Conservation (phyloP, 305 asterid genomes). For the Nicotiana rustica region DNA sequence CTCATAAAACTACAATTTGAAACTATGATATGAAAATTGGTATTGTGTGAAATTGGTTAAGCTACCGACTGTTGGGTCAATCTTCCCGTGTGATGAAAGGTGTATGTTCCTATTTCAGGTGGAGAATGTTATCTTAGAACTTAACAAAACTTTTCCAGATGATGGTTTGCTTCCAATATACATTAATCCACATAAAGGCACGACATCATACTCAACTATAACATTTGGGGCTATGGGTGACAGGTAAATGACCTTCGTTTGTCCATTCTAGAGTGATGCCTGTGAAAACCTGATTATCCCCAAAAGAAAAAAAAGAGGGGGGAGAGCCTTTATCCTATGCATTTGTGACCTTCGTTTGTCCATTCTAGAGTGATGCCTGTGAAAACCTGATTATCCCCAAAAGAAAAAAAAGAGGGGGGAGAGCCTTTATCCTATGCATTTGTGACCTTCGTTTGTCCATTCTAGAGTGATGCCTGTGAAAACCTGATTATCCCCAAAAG, state of each 20-base stretch:
- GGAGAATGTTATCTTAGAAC: constrained; percentile 86
- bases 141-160: constrained; percentile 88
- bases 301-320: neutral
- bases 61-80: constrained; percentile 6
- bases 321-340: constrained; percentile 3
- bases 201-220: constrained; percentile 80
- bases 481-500: constrained; percentile 1
- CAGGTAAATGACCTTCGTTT: constrained; percentile 59
- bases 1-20: neutral
- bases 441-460: constrained; percentile 21
- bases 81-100: constrained; percentile 21
- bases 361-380: constrained; percentile 24
- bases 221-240: constrained; percentile 99
- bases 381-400: constrained; percentile 2
- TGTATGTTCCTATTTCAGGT: constrained; percentile 63
- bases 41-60: neutral
- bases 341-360: constrained; percentile 21
- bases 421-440: neutral
- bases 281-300: constrained; percentile 7
- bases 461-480: constrained; percentile 20
- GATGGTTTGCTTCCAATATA: constrained; percentile 99
- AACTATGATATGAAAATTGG: constrained; percentile 30
- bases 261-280: constrained; percentile 25
- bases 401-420: constrained; percentile 3
- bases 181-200: constrained; percentile 77